Conservation (phyloP, 768 basidiomycete species). For the Tulasnella sp. region DNA sequence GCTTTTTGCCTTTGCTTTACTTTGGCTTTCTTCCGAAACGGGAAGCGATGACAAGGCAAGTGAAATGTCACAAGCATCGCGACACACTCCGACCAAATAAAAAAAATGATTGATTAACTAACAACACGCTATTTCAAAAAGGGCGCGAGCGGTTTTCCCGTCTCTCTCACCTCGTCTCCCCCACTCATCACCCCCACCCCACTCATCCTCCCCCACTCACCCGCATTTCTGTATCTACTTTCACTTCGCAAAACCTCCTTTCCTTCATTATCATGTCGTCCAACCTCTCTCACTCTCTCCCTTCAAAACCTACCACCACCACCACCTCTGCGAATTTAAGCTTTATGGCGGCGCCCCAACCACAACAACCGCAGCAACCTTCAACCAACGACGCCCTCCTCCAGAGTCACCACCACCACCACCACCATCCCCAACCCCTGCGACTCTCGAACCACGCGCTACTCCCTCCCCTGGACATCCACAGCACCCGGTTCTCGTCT, state of each 20-base stretch:
- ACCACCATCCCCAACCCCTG: neutral
- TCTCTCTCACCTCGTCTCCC: neutral
- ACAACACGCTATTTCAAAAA: neutral
- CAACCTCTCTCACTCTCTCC: neutral
- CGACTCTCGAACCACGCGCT: constrained; percentile 41
- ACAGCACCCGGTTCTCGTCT: constrained; percentile 32
- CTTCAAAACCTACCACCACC: neutral
- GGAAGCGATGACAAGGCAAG: neutral
- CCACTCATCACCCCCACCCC: neutral
- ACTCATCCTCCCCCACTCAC: neutral
- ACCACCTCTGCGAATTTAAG: neutral
- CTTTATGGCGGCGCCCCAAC: neutral
- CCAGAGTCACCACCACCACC: neutral
- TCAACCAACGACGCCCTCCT: neutral
- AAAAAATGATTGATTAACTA: neutral
- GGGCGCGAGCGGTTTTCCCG: neutral
- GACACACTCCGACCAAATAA: neutral
- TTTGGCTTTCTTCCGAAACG: neutral
- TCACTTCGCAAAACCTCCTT: neutral
- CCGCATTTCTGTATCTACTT: neutral
- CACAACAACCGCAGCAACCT: neutral
- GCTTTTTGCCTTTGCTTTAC: neutral
- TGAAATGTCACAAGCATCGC: neutral
- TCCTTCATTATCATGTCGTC: neutral
- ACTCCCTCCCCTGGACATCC: constrained; percentile 24